Evolutionary conservation across 1,284 basidiomycete species (phyloP).

Genomic region (Inonotus hispidus): DNA sequence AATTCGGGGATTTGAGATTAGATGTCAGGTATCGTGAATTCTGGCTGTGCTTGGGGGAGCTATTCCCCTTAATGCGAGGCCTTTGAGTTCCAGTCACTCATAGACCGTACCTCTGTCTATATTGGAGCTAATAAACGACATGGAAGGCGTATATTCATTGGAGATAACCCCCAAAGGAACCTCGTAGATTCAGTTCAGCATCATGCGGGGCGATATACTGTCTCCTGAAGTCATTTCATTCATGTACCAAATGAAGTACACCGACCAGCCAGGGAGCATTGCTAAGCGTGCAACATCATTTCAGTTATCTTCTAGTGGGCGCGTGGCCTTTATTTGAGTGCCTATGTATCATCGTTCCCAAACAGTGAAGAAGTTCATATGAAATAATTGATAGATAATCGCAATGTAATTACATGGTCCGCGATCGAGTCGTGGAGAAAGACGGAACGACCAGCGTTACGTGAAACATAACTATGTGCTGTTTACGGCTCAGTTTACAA

Average conservation of each 20-base stretch:
- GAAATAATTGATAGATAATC: neutral
- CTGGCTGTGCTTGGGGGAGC: no score
- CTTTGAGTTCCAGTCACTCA: no score
- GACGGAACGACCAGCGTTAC: neutral
- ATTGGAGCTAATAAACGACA: no score
- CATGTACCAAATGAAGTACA: neutral
- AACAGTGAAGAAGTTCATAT: neutral
- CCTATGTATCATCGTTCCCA: neutral
- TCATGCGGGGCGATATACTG: no score
- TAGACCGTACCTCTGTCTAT: no score
- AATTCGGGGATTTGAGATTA: no score
- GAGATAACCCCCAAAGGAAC: no score
- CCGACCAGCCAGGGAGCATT: neutral
- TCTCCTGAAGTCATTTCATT: neutral
- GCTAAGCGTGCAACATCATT: neutral
- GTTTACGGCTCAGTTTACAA: neutral
- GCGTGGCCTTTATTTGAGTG: neutral
- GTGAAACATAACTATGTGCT: neutral
- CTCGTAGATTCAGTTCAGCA: no score
- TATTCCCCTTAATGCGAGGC: no score
- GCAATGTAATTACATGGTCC: neutral
- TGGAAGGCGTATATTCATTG: no score
- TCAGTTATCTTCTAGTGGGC: neutral
- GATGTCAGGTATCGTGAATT: no score
- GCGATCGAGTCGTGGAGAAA: neutral